Evolutionary conservation across 441 rosid species (phyloP).

Genomic region (Pelargonium citronellum): DNA sequence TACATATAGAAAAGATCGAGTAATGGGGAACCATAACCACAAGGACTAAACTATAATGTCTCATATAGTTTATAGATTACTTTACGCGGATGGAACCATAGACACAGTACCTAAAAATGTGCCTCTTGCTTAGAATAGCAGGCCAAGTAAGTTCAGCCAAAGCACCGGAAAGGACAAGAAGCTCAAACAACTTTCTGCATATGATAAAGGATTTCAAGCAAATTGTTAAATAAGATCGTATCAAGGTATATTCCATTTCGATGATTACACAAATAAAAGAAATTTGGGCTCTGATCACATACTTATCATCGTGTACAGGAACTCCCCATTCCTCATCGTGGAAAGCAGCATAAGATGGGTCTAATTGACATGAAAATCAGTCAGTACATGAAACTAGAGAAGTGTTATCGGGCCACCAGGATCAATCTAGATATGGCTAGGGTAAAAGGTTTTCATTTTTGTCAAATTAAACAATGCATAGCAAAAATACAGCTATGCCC

Average conservation of each 20-base stretch:
- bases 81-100: constrained; percentile 3
- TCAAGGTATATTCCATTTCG: background rate
- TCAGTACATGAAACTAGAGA: constrained; percentile 22
- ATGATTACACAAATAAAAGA: background rate
- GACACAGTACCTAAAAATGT: constrained; percentile 51
- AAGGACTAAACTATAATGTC: background rate
- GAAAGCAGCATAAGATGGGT: constrained; percentile 57
- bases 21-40: background rate
- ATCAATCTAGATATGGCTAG: too few relatives aligned
- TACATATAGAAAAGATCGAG: background rate
- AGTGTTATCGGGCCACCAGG: background rate
- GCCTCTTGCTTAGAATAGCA: constrained; percentile 59
- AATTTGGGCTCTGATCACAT: constrained; percentile 23
- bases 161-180: constrained; percentile 56
- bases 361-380: constrained; percentile 32
- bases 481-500: too few relatives aligned
- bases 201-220: constrained; percentile 22
- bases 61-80: constrained; percentile 6
- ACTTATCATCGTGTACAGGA: constrained; percentile 69
- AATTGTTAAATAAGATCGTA: background rate
- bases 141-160: constrained; percentile 65
- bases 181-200: constrained; percentile 74
- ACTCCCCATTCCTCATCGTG: constrained; percentile 97
- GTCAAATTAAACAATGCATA: too few relatives aligned
- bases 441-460: too few relatives aligned